Evolutionary conservation across 2,329 filamentous ascomycete species (phyloP), one percentile per base, ranked within the genome.

Genomic region (Tolypocladium endophyticum): DNA sequence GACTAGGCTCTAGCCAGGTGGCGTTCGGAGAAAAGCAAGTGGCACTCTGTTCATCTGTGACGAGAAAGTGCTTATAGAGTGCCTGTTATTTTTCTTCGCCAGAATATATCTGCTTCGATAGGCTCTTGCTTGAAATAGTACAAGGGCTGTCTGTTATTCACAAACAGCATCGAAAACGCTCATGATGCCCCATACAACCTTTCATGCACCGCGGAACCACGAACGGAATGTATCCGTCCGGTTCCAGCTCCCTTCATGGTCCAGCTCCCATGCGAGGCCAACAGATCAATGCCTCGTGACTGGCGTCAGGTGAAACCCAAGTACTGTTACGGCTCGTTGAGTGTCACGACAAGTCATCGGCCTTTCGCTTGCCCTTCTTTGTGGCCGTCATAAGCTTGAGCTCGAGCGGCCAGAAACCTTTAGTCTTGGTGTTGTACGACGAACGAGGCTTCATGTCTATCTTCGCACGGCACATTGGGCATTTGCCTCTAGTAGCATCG

Each of bases 391-490:
- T 82, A 53, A 87, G 66, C 72, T 87, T 87, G 60, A 88, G 73
- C 69, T 87, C 81, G 6, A 88, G 76, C 5, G 80, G 77, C 70
- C 82, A 87, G 61, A 74, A 79, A 1, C 81, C 81, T 58, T 81
- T 85, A 0, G 76, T 77, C 65, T 78, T 81, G 33, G 66, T 66
- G 8, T 67, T 75, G 60, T 79, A 78, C 25, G 69, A 63, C 28
- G 67, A 71, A 57, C 74, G 74, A 5, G 74, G 66, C 61, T 76
- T 77, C 50, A 75, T 74, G 58, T 83, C 82, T 52, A 87, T 77
- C 60, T 82, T 82, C 54, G 83, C 76, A 38, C 85, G 78, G 69
- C 85, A 88, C 63, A 88, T 85, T 0, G 85, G 85, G 60, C 85
- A 88, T 59, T 80, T 80, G 55, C 80, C 81, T 60, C 78, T 81